Evolutionary conservation across 1,284 basidiomycete genomes (phyloP), one percentile per base, ranked within the genome.

Genomic region (Lignosus rhinocerotis): DNA sequence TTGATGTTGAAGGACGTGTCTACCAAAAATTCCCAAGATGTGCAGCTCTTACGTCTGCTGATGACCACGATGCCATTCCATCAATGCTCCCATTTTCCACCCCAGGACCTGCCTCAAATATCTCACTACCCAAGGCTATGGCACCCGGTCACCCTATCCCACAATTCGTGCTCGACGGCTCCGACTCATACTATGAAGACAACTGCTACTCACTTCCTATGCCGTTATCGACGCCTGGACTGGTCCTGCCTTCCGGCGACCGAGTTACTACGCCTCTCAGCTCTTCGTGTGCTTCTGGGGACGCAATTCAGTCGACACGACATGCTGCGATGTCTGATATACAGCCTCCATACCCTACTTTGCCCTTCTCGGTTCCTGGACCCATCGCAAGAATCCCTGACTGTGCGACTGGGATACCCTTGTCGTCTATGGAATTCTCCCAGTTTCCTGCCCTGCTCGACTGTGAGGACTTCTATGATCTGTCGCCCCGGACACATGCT

Each of bases 171-270:
- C 25, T 25, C 25, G 25, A 4, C 25, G 25, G 25, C 25, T 25
- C 25, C 25, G 4, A 25, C 25, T 25, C 25, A 25, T 25, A 25
- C 25, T 4, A 25, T 25, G 25, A 25, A 34, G 17, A 30, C n/a
- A 33, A 17, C 36, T 32, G 36, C 39, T 42, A 17, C 55, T 47
- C 33, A 63, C 25, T 25, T 25, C 25, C 25, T 25, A 4, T 25
- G 7, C 75, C 74, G 2, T 78, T 76, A 59, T 75, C 77, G 0
- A 75, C 70, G 36, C 74, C 74, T 45, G 4, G 25, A 25, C 25
- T 25, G 76, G 74, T 6, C 47, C 52, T 12, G 16, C 49, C 16
- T 19, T 36, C 36, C 7, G 14, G 12, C 36, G n/a, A n/a, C n/a
- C 36, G 12, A 39, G 5, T 11, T 16, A 10, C 34, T n/a, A 14